A percentile compares a stretch with the other conserved stretches of the same genome.
Evolutionary conservation across 257 asterid genomes (phyloP).

Genomic region (Gentiana straminea): DNA sequence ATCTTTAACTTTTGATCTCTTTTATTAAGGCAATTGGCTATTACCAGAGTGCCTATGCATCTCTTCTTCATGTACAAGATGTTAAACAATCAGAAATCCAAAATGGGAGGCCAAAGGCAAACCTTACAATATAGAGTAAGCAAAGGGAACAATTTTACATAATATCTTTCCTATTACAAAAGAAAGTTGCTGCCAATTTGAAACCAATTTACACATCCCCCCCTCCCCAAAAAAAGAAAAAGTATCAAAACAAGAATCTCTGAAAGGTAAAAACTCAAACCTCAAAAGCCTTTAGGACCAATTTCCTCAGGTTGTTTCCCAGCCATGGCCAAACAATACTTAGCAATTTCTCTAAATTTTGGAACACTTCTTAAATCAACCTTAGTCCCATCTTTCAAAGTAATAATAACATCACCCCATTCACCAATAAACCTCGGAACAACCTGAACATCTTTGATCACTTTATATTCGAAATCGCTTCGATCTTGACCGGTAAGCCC

Average conservation of each 20-base stretch:
- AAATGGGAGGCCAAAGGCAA: too few relatives aligned
- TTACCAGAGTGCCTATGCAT: too few relatives aligned
- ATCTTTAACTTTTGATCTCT: too few relatives aligned
- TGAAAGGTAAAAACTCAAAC: not conserved
- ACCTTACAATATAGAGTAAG: too few relatives aligned
- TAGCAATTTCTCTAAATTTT: conserved; percentile 90
- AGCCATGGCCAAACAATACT: conserved; percentile 69
- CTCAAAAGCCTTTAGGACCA: conserved; percentile 63
- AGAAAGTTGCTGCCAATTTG: too few relatives aligned
- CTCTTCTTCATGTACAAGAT: too few relatives aligned
- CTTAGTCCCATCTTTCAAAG: conserved; percentile 75
- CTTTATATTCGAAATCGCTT: conserved; percentile 73
- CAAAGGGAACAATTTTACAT: too few relatives aligned
- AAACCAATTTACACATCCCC: too few relatives aligned
- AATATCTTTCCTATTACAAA: too few relatives aligned
- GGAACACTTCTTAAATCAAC: conserved; percentile 96
- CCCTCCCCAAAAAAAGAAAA: not conserved
- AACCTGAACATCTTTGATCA: conserved; percentile 79
- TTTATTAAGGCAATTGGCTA: too few relatives aligned
- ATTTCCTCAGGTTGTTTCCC: conserved; percentile 30
- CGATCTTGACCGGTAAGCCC: conserved; percentile 89
- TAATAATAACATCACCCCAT: conserved; percentile 91
- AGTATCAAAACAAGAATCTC: not conserved
- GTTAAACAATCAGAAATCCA: too few relatives aligned
- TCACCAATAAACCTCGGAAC: conserved; percentile 94